Base-by-base conservation (phyloP, 805 yeast species). In the Candida endomychidarum region DNA sequence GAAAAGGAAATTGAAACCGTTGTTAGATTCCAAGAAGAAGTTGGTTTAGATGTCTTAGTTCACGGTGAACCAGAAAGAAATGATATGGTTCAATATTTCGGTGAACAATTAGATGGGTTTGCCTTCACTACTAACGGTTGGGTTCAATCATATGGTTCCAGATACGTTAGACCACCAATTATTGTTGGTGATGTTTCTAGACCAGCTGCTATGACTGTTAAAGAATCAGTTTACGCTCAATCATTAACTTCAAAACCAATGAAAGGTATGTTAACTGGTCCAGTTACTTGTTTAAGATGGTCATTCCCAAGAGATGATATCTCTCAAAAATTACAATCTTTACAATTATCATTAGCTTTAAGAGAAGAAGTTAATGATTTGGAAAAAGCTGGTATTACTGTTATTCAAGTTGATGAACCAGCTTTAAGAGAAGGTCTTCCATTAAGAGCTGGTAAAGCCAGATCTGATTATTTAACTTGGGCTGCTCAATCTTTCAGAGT, bases 21-120 rank as follows among this genome's bases (percentile, higher is more conserved):
- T 63, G 86, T 93, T 74, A 84, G 88, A 78, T 93, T 93, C 95
- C 99, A 93, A 80, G 99, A 93, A 78, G 96, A 93, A 70, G 82
- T 91, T 63, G 99, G 96, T 58, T 81, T 93, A 61, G 99, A 93
- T 67, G 98, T 93, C 59, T 78, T 91, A 58, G 99, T 93, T 54
- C 99, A 93, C 75, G 99, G 99, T 79, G 99, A 93, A 80, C 99
- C 99, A 73, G 99, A 93, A 83, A 86, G 99, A 83, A 93, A 93
- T 78, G 99, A 93, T 78, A 93, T 93, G 99, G 99, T 93, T 63
- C 99, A 93, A 80, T 93, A 91, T 84, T 93, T 93, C 56, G 99
- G 99, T 80, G 99, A 93, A 79, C 89, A 88, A 79, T 79, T 93
- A 69, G 85, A 86, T 66, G 99, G 99, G 74, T 93, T 86, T 70